phyloP scores from a whole-genome alignment of 2,329 filamentous ascomycete genomes.

The Dothideomycetes sp. region DNA sequence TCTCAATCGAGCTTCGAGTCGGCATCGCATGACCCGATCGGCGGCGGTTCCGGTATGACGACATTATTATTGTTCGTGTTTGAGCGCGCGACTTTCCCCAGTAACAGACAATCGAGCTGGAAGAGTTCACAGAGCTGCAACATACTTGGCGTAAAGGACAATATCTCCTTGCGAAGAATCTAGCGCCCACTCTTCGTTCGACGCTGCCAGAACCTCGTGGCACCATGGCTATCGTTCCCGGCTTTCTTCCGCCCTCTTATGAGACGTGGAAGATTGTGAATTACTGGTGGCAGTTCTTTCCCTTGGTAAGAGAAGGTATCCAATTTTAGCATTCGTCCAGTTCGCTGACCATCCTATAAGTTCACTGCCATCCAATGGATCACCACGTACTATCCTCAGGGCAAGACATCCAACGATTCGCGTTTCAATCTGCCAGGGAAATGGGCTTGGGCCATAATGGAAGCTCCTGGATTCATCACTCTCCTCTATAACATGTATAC shows the following conservation, averaged over 20 bases:
- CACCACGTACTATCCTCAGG: conserved; percentile 74
- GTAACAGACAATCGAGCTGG: too few species aligned
- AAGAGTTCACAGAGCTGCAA: too few species aligned
- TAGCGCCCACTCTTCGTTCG: too few species aligned
- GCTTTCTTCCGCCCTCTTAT: conserved; percentile 36
- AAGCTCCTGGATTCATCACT: conserved; percentile 64
- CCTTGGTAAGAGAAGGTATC: conserved; percentile 27
- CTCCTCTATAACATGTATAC: conserved; percentile 69
- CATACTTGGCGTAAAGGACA: too few species aligned
- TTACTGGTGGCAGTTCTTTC: conserved; percentile 38
- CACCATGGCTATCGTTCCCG: conserved; percentile 32
- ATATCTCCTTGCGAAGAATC: too few species aligned
- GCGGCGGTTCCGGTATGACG: too few species aligned
- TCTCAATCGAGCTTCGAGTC: too few species aligned
- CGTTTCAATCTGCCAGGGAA: conserved; percentile 79
- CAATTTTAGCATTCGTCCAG: not conserved
- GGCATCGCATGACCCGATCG: too few species aligned
- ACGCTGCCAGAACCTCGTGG: too few species aligned
- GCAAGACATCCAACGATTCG: conserved; percentile 73
- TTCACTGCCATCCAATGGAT: conserved; percentile 64
- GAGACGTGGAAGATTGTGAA: conserved; percentile 38
- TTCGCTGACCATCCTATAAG: conserved; percentile 33
- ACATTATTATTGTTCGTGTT: too few species aligned
- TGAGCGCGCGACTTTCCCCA: too few species aligned
- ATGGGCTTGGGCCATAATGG: conserved; percentile 81